Evolutionary conservation across 2,329 filamentous ascomycete species (phyloP).

Genomic region (Ophiobolus disseminans): DNA sequence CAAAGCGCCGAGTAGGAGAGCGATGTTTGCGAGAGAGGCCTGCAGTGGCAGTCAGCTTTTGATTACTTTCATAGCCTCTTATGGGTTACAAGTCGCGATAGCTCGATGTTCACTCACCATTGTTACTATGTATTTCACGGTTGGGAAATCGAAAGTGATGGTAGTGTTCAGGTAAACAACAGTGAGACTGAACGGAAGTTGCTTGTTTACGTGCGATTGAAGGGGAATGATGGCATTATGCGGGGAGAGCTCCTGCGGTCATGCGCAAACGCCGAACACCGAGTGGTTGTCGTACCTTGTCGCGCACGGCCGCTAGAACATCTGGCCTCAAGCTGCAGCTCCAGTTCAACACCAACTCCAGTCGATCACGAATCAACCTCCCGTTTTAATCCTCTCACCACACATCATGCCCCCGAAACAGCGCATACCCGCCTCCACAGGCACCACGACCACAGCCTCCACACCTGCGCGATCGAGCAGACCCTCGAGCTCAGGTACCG

Average conservation of each 20-base stretch:
- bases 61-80: not conserved
- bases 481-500: conserved; percentile 32
- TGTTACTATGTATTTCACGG: not conserved
- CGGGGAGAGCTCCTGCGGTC: conserved; percentile 18
- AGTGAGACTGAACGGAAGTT: not conserved
- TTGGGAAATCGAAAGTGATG: not conserved
- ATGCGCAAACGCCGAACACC: conserved; percentile 18
- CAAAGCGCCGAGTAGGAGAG: conserved; percentile 78
- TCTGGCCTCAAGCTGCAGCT: conserved; percentile 35
- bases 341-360: conserved; percentile 17
- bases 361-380: conserved; percentile 8
- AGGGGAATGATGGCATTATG: conserved; percentile 16
- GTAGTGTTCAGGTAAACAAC: not conserved
- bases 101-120: not conserved
- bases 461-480: conserved; percentile 30
- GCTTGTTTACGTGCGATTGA: not conserved
- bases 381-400: not conserved
- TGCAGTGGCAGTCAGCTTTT: conserved; percentile 11
- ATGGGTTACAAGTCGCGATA: not conserved
- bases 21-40: conserved; percentile 63
- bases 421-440: conserved; percentile 25
- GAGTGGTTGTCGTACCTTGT: conserved; percentile 12
- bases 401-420: conserved; percentile 42
- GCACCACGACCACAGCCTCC: conserved; percentile 21
- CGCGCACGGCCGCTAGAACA: conserved; percentile 20